Evolutionary conservation across 768 basidiomycete species (phyloP).

Genomic region (Leccinum aurantiacum): DNA sequence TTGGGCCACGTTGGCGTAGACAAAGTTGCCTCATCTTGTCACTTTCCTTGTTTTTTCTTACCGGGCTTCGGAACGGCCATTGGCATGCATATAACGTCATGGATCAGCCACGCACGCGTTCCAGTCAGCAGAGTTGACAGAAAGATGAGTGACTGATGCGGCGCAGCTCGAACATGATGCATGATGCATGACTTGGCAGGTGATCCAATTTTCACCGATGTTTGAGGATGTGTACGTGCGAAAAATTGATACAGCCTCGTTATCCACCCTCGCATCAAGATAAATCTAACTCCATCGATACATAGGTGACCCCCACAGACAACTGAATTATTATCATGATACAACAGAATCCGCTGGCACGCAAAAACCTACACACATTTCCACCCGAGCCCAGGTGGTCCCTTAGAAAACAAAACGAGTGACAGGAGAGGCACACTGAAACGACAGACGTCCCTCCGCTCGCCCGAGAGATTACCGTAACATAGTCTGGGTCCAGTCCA

Average conservation of each 20-base stretch:
- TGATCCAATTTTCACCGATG: background rate
- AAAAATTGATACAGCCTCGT: background rate
- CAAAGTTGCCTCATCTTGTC: background rate
- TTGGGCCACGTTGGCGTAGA: background rate
- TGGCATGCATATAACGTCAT: background rate
- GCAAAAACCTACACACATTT: conserved; percentile 9
- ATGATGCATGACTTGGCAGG: background rate
- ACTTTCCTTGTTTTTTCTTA: background rate
- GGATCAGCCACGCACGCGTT: background rate
- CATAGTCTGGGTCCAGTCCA: conserved; percentile 24
- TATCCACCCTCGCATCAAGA: conserved; percentile 1
- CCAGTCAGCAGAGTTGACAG: background rate
- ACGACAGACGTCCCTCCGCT: conserved; percentile 14
- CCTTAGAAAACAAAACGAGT: conserved; percentile 10
- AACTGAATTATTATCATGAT: conserved; percentile 8
- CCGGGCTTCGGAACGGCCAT: background rate
- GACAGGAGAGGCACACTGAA: conserved; percentile 6
- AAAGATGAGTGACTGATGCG: background rate
- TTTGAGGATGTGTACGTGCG: conserved; percentile 11
- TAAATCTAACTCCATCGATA: conserved; percentile 2
- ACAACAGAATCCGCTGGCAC: conserved; percentile 13
- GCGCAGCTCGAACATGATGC: background rate
- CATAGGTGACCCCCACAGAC: background rate
- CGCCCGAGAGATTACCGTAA: conserved; percentile 11
- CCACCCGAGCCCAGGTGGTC: conserved; percentile 12